Conservation (phyloP, 2,329 filamentous ascomycete species). For the Exophiala alcalophila region DNA sequence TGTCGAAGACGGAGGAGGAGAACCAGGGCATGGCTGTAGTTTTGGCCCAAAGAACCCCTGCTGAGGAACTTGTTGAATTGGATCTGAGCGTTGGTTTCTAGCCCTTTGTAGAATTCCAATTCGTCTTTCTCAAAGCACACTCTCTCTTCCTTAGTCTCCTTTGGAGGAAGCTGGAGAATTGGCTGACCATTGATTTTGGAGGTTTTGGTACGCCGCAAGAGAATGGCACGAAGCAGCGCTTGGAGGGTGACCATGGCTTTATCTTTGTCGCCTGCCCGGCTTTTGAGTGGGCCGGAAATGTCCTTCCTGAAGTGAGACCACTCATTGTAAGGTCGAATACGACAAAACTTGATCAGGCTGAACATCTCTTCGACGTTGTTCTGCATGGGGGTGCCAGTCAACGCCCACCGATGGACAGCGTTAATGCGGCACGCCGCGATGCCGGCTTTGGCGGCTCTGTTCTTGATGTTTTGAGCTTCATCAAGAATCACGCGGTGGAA, state of each 20-base stretch:
- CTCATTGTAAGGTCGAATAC: slow-evolving; percentile 70
- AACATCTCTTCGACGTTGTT: slow-evolving; percentile 76
- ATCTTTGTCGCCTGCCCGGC: slow-evolving; percentile 40
- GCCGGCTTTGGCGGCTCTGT: slow-evolving; percentile 61
- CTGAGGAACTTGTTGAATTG: slow-evolving; percentile 75
- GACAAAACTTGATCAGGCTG: slow-evolving; percentile 72
- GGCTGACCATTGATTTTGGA: slow-evolving; percentile 76
- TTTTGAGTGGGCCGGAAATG: slow-evolving; percentile 54
- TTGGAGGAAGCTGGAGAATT: slow-evolving; percentile 66
- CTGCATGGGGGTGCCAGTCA: slow-evolving; percentile 86
- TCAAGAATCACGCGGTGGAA: slow-evolving; percentile 74
- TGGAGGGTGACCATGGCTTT: slow-evolving; percentile 69
- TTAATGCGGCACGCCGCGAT: slow-evolving; percentile 59
- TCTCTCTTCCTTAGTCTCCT: slow-evolving; percentile 60
- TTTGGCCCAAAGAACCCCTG: slow-evolving; percentile 55
- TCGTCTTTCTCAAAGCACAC: slow-evolving; percentile 68
- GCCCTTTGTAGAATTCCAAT: slow-evolving; percentile 59
- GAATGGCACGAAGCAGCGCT: slow-evolving; percentile 71
- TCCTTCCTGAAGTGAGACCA: slow-evolving; percentile 59
- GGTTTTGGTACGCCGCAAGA: slow-evolving; percentile 78
- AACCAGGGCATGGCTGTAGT: slow-evolving; percentile 78
- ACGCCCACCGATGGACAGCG: slow-evolving; percentile 65
- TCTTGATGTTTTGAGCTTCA: slow-evolving; percentile 80
- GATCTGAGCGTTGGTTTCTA: slow-evolving; percentile 65
- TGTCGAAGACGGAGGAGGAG: slow-evolving; percentile 76